A percentile compares a stretch with the other conserved stretches of the same genome.
These are phyloP conservation scores for Lupinus albus DNA, from an alignment of 306 rosid genomes.

Conservation along the genomic window DNA sequence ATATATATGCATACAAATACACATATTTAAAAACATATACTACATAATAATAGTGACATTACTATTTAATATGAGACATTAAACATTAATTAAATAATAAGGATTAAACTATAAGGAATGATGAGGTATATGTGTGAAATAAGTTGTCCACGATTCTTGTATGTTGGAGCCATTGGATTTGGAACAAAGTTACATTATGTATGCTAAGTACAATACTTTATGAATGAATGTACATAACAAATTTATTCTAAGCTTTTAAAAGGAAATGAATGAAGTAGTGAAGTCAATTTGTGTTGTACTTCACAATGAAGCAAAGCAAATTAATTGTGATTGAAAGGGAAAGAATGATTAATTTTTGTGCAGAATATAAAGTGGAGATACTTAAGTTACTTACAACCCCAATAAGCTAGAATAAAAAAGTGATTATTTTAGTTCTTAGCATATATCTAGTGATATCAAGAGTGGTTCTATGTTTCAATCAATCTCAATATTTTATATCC, in stretches of 20 bases:
- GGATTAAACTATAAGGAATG: conserved; percentile 33
- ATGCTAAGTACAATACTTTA: conserved; percentile 13
- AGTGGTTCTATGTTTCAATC: too few species aligned
- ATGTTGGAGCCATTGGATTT: conserved; percentile 23
- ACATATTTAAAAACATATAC: neutral
- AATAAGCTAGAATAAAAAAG: too few species aligned
- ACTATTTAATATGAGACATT: neutral
- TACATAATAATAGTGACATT: neutral
- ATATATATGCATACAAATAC: neutral
- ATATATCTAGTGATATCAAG: too few species aligned
- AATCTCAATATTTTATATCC: too few species aligned
- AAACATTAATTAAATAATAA: neutral
- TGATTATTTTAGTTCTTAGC: too few species aligned
- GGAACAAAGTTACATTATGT: neutral
- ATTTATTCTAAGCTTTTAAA: neutral
- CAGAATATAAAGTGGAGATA: conserved; percentile 8
- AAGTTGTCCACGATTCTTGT: conserved; percentile 24
- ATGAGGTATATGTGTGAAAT: conserved; percentile 25
- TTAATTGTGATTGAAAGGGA: conserved; percentile 6
- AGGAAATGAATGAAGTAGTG: neutral
- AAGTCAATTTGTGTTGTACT: conserved; percentile 22
- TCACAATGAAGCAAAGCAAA: conserved; percentile 36
- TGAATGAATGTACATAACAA: neutral
- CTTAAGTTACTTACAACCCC: too few species aligned
- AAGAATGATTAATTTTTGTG: conserved; percentile 13